Conservation (phyloP, 2,329 filamentous ascomycete genomes). For the Aspergillus hortae region DNA sequence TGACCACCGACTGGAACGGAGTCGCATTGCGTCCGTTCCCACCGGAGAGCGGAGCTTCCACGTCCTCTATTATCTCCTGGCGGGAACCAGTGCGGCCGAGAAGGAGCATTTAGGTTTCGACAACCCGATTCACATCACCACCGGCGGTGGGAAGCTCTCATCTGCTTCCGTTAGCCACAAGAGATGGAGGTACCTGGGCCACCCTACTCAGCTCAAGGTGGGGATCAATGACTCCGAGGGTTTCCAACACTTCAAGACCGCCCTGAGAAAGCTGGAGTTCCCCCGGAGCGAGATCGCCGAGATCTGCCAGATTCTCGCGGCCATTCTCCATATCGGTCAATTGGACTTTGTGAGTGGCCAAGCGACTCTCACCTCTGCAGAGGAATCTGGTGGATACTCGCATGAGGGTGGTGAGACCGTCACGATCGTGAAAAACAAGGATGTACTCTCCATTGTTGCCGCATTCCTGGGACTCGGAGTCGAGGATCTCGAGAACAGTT, state of each 20-base stretch:
- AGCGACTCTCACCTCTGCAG: slow-evolving; percentile 71
- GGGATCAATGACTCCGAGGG: slow-evolving; percentile 94
- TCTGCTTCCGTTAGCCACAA: slow-evolving; percentile 60
- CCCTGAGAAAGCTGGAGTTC: slow-evolving; percentile 89
- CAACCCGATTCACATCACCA: slow-evolving; percentile 37
- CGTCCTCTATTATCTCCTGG: slow-evolving; percentile 88
- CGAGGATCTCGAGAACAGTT: slow-evolving; percentile 76
- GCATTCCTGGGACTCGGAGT: slow-evolving; percentile 89
- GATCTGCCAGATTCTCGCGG: slow-evolving; percentile 90
- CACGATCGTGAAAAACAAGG: slow-evolving; percentile 90
- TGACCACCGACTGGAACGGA: slow-evolving; percentile 88
- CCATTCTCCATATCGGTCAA: slow-evolving; percentile 95
- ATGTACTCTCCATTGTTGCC: slow-evolving; percentile 77
- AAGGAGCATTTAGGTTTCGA: slow-evolving; percentile 77
- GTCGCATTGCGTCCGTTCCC: slow-evolving; percentile 84
- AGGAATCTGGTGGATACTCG: slow-evolving; percentile 94
- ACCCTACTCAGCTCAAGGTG: slow-evolving; percentile 94
- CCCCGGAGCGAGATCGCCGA: slow-evolving; percentile 90
- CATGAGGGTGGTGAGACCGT: slow-evolving; percentile 86
- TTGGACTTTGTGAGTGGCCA: slow-evolving; percentile 85
- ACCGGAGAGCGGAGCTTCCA: slow-evolving; percentile 97
- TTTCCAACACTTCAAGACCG: slow-evolving; percentile 97
- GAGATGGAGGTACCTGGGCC: slow-evolving; percentile 93
- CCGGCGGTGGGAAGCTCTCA: slow-evolving; percentile 47
- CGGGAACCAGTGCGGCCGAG: slow-evolving; percentile 86